Base-by-base conservation (phyloP, 2,329 filamentous ascomycete genomes). In the Periglandula ipomoeae region DNA sequence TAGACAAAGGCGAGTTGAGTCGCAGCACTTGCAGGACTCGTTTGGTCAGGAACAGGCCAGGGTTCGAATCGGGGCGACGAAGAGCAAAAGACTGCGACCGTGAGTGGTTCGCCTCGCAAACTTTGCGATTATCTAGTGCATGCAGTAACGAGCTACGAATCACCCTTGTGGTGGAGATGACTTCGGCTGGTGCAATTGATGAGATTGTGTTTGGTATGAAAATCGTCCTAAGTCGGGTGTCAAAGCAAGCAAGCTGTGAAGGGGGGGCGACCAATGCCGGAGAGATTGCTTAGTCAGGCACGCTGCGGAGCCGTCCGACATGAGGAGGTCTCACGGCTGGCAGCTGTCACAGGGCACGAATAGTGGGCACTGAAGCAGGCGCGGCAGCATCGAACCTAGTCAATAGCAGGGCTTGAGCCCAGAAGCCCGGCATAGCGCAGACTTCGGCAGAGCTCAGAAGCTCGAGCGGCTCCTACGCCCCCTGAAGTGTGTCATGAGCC, bases 11-110 rank as follows among this genome's bases (percentile, higher is more conserved):
- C 3, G 35, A 23, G 35, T 17, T 48, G 43, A 45, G 40, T 22
- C 43, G 27, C 34, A 39, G 38, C 44, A 32, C 40, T 47, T 34
- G 40, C 43, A 34, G 26, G 40, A 44, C 34, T 50, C 13, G 23
- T 27, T 13, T 15, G 5, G 27, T 15, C 26, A 8, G 44, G 23
- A 35, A 5, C 13, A 22, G 17, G 13, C 35, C 24, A 23, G 24
- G 10, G 8, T 20, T 13, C 35, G 26, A 5, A 20, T n/a, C 4
- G n/a, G 38, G 26, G 5, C 24, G 34, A n/a, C 27, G 15, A 5
- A 44, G 11, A 4, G 19, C 10, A 34, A 19, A 15, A 24, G 20
- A n/a, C 17, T 20, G 20, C 20, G 20, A 30, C 20, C 9, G 22
- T 35, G 30, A 24, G 20, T 10, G 20, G 26, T 35, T 27, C 4